These are phyloP conservation scores for Gastrolobium villosum DNA, from an alignment of 306 rosid species.

Conservation along the genomic window DNA sequence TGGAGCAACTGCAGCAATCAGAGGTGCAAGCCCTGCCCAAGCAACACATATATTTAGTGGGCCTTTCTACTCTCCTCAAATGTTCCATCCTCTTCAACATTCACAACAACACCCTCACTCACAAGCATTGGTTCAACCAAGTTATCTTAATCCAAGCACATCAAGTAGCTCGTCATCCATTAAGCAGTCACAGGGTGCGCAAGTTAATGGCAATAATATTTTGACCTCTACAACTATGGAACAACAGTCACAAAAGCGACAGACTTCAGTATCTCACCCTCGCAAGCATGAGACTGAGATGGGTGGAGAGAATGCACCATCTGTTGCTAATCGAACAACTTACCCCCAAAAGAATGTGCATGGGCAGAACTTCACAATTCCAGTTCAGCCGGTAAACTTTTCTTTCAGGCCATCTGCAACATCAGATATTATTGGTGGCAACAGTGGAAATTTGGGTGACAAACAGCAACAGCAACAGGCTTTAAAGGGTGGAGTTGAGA, in stretches of 20 bases:
- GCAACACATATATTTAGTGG: conserved; percentile 60
- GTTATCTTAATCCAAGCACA: conserved; percentile 52
- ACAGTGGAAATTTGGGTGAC: conserved; percentile 57
- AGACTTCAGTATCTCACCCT: conserved; percentile 51
- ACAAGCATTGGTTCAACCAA: conserved; percentile 53
- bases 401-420: conserved; percentile 67
- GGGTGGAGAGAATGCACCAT: conserved; percentile 50
- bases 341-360: conserved; percentile 54
- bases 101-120: conserved; percentile 63
- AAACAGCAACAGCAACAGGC: conserved; percentile 59
- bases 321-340: conserved; percentile 56
- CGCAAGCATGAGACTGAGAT: conserved; percentile 57
- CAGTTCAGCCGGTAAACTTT: conserved; percentile 68
- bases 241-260: conserved; percentile 63
- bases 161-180: conserved; percentile 60
- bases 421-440: conserved; percentile 51
- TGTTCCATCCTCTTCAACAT: conserved; percentile 66
- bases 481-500: conserved; percentile 61
- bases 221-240: conserved; percentile 56
- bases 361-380: conserved; percentile 64
- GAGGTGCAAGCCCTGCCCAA: conserved; percentile 60
- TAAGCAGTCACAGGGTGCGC: conserved; percentile 60
- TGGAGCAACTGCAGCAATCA: conserved; percentile 58
- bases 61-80: conserved; percentile 65
- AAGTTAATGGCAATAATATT: conserved; percentile 52